These are phyloP conservation scores for Panicum miliaceum DNA, from an alignment of 176 grass and related monocot species.

Conservation along the genomic window DNA sequence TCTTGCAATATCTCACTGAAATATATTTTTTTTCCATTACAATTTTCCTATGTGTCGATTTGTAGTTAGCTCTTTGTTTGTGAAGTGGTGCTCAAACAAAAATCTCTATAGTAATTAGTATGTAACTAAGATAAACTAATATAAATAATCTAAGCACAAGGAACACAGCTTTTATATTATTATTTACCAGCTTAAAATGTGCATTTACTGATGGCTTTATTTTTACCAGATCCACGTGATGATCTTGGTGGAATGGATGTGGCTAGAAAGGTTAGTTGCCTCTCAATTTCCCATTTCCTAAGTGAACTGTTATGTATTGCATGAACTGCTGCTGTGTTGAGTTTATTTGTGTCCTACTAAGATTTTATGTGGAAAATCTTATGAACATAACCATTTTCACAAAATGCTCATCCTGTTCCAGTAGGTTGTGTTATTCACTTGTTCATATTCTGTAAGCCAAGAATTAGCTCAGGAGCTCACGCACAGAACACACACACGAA, in stretches of 20 bases:
- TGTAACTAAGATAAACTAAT: neutral
- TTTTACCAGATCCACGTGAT: constrained; percentile 88
- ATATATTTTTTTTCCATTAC: neutral
- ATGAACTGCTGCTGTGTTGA: neutral
- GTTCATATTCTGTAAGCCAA: neutral
- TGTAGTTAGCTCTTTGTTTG: neutral
- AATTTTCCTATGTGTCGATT: neutral
- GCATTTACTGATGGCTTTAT: constrained; percentile 26
- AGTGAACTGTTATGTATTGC: neutral
- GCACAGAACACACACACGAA: too few species aligned
- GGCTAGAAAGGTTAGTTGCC: constrained; percentile 77
- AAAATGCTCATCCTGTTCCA: neutral
- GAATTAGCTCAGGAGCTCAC: too few species aligned
- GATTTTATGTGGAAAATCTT: constrained; percentile 6
- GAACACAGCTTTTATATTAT: too few species aligned
- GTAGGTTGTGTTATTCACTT: neutral
- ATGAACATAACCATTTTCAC: neutral
- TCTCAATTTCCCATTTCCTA: neutral
- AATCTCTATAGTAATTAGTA: neutral
- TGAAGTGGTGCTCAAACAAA: neutral
- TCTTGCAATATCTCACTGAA: constrained; percentile 26
- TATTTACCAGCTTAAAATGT: constrained; percentile 20
- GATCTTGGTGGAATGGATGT: constrained; percentile 96
- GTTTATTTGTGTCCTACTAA: neutral
- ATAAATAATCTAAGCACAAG: neutral